Conservation (phyloP, 495 filamentous ascomycete genomes). For the Tuber calosporum region DNA sequence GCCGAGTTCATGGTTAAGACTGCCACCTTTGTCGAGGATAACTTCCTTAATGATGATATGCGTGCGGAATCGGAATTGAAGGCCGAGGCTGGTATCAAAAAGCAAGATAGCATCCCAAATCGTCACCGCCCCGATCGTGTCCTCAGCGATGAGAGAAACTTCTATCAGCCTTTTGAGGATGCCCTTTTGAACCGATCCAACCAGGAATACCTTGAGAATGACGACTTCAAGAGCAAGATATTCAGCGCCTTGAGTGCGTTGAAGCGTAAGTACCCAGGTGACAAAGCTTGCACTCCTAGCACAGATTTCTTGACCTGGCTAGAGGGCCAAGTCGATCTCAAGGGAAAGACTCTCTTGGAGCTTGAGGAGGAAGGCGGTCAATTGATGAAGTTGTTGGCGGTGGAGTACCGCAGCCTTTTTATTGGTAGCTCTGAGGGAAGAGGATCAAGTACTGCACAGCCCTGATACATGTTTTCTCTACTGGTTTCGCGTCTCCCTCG, state of each 20-base stretch:
- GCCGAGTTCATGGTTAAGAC: slow-evolving; percentile 48
- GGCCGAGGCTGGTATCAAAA: slow-evolving; percentile 14
- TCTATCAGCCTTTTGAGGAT: slow-evolving; percentile 31
- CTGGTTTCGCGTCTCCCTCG: neutral
- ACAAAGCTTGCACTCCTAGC: slow-evolving; percentile 22
- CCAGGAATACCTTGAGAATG: slow-evolving; percentile 16
- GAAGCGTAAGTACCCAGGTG: slow-evolving; percentile 26
- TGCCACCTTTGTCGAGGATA: slow-evolving; percentile 52
- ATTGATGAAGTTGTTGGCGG: slow-evolving; percentile 23
- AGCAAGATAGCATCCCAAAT: slow-evolving; percentile 23
- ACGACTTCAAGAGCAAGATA: slow-evolving; percentile 26
- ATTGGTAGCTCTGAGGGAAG: slow-evolving; percentile 1
- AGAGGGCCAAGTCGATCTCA: slow-evolving; percentile 18
- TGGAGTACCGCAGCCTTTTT: slow-evolving; percentile 25
- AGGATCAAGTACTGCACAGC: neutral
- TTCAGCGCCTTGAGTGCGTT: slow-evolving; percentile 34
- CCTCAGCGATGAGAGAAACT: slow-evolving; percentile 25
- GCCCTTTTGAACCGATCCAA: slow-evolving; percentile 20
- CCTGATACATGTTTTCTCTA: neutral
- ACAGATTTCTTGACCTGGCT: slow-evolving; percentile 29
- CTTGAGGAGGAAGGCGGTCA: slow-evolving; percentile 45
- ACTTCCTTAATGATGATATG: slow-evolving; percentile 56
- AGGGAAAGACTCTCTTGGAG: slow-evolving; percentile 30
- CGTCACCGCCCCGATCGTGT: slow-evolving; percentile 21
- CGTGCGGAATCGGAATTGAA: slow-evolving; percentile 43